Conservation (phyloP, 331 rosid species). For the Telfairia occidentalis region DNA sequence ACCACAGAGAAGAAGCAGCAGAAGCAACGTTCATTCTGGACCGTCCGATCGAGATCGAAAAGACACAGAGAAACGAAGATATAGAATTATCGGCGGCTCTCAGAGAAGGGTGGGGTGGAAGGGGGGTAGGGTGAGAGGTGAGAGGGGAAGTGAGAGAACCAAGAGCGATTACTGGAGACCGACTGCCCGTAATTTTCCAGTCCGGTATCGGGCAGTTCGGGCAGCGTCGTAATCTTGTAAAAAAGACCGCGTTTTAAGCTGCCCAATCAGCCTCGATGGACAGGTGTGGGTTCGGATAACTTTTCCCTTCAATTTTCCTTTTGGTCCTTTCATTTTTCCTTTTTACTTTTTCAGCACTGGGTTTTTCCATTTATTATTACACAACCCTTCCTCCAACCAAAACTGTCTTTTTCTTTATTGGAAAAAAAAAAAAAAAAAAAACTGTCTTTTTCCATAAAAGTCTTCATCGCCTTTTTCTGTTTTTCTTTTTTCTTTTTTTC, state of each 20-base stretch:
- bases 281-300: conserved; percentile 39
- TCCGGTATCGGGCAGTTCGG: conserved; percentile 56
- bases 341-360: neutral
- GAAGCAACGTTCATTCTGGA: conserved; percentile 43
- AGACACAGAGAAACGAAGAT: conserved; percentile 20
- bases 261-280: conserved; percentile 43
- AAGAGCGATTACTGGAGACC: conserved; percentile 38
- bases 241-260: conserved; percentile 26
- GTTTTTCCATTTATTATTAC: conserved; percentile 3
- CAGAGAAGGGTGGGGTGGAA: conserved; percentile 12
- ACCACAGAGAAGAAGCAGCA: conserved; percentile 28
- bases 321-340: neutral
- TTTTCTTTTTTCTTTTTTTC: neutral
- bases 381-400: neutral
- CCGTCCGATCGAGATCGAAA: conserved; percentile 69
- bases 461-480: neutral
- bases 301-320: neutral
- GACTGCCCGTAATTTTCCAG: conserved; percentile 72
- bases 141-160: conserved; percentile 18
- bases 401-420: conserved; percentile 3
- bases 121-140: neutral
- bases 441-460: neutral
- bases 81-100: conserved; percentile 28
- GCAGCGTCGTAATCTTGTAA: conserved; percentile 20
- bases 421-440: too few species aligned